These are phyloP conservation scores for Macrophomina pseudophaseolina DNA, from an alignment of 2,329 filamentous ascomycete species.

Conservation along the genomic window DNA sequence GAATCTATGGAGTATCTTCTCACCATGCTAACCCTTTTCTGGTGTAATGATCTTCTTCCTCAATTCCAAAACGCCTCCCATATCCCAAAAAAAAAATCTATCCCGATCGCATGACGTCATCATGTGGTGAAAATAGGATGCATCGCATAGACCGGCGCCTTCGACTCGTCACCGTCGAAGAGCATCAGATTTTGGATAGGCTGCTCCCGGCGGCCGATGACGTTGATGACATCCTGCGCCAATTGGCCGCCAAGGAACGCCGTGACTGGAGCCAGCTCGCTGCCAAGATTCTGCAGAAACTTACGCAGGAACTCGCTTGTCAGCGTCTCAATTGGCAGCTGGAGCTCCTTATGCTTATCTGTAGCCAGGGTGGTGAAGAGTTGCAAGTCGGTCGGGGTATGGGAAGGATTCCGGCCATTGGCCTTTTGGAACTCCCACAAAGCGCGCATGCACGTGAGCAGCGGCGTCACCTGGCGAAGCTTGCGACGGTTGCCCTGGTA, in stretches of 20 bases:
- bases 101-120: slow-evolving; percentile 2
- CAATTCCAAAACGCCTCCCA: slow-evolving; percentile 2
- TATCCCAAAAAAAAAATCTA: background rate
- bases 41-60: background rate
- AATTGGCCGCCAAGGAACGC: slow-evolving; percentile 89
- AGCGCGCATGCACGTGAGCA: slow-evolving; percentile 84
- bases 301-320: slow-evolving; percentile 70
- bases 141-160: slow-evolving; percentile 79
- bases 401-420: slow-evolving; percentile 44
- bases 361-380: slow-evolving; percentile 79
- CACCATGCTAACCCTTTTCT: background rate
- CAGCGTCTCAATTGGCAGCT: slow-evolving; percentile 52
- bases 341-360: slow-evolving; percentile 73
- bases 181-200: slow-evolving; percentile 94
- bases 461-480: slow-evolving; percentile 75
- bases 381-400: slow-evolving; percentile 69
- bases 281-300: slow-evolving; percentile 85
- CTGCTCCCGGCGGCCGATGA: slow-evolving; percentile 87
- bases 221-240: slow-evolving; percentile 96
- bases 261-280: slow-evolving; percentile 83
- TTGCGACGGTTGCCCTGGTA: slow-evolving; percentile 72
- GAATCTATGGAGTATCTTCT: slow-evolving; percentile 12
- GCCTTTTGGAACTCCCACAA: slow-evolving; percentile 82
- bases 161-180: slow-evolving; percentile 83
- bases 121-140: slow-evolving; percentile 64